Evolutionary conservation across 352 stramenopile genomes (phyloP).

Genomic region (Pythium scleroteichum): DNA sequence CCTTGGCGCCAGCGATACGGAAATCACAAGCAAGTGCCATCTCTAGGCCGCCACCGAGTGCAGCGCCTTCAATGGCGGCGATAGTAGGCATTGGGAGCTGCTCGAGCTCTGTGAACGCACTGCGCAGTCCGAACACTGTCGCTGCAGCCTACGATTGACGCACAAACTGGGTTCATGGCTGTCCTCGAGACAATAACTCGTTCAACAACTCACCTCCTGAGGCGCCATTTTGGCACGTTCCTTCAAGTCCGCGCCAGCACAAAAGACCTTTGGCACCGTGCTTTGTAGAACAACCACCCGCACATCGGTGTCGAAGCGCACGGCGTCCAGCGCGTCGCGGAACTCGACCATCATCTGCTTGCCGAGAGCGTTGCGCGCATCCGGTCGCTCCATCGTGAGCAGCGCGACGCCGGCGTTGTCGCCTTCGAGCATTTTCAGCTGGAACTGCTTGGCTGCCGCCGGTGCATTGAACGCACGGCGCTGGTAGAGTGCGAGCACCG

Average conservation of each 20-base stretch:
- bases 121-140: too few species aligned
- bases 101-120: conserved; percentile 75
- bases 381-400: conserved; percentile 66
- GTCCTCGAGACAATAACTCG: not conserved
- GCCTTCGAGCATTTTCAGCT: conserved; percentile 63
- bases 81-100: conserved; percentile 92
- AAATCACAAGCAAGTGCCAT: conserved; percentile 93
- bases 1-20: conserved; percentile 85
- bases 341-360: conserved; percentile 79
- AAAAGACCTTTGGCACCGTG: conserved; percentile 84
- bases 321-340: conserved; percentile 14
- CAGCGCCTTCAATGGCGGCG: conserved; percentile 89
- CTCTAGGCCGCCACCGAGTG: conserved; percentile 91
- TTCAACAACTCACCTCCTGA: conserved; percentile 54
- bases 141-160: too few species aligned
- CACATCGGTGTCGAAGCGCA: conserved; percentile 36
- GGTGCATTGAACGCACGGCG: conserved; percentile 66
- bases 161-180: too few species aligned
- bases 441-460: conserved; percentile 59
- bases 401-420: conserved; percentile 65
- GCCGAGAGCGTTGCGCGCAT: conserved; percentile 77
- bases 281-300: conserved; percentile 82
- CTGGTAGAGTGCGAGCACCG: conserved; percentile 34
- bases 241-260: conserved; percentile 89
- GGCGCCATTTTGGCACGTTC: conserved; percentile 88